These are phyloP conservation scores for Naganishia albida DNA, from an alignment of 1,284 basidiomycete species.

Conservation along the genomic window DNA sequence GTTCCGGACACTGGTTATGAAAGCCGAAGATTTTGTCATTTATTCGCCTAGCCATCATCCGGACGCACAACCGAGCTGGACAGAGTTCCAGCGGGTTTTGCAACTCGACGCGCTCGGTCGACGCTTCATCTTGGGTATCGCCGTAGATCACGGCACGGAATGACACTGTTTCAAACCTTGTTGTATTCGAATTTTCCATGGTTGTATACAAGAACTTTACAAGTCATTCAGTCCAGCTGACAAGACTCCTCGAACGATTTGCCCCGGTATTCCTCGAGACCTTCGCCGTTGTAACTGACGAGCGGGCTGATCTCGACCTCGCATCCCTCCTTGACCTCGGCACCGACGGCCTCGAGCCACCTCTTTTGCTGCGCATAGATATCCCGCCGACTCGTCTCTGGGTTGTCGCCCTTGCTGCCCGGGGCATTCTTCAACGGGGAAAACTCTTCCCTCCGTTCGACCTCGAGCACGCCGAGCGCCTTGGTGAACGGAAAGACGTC, in stretches of 20 bases:
- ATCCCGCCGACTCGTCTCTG: constrained; percentile 85
- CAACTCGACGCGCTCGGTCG: constrained; percentile 5
- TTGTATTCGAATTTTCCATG: too few species aligned
- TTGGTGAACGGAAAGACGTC: constrained; percentile 96
- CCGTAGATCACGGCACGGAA: not conserved
- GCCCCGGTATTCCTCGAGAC: constrained; percentile 75
- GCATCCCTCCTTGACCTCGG: constrained; percentile 60
- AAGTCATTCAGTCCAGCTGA: constrained; percentile 6
- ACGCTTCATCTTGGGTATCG: constrained; percentile 12
- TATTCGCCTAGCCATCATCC: not conserved
- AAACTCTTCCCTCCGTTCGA: constrained; percentile 86
- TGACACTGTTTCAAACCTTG: not conserved
- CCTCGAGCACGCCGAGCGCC: constrained; percentile 84
- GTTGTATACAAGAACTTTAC: too few species aligned
- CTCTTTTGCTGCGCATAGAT: constrained; percentile 84
- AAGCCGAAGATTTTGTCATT: constrained; percentile 7
- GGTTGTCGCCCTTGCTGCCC: constrained; percentile 88
- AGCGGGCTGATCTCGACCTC: constrained; percentile 90
- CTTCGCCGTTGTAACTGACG: constrained; percentile 89
- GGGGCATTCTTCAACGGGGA: constrained; percentile 97
- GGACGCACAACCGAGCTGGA: constrained; percentile 1
- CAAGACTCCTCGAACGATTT: constrained; percentile 65
- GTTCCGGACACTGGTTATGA: constrained; percentile 13
- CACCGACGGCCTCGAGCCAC: constrained; percentile 81
- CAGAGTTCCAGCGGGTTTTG: not conserved